phyloP scores from a whole-genome alignment of 225 moss, liverwort and hornwort genomes.

The Pleurozium schreberi region DNA sequence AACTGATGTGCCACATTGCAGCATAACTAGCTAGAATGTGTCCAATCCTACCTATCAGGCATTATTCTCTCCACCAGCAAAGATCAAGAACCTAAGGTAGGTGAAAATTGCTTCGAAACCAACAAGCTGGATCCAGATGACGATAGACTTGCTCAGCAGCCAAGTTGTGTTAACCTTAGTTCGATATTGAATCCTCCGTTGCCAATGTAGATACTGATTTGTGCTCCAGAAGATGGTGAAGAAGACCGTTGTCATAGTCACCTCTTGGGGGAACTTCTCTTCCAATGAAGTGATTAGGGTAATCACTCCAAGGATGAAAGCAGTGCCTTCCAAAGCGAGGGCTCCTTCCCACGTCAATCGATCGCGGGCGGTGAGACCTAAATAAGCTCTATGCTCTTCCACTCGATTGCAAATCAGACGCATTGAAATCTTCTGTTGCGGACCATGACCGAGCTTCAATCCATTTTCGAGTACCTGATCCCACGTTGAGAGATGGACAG shows the following conservation, averaged over 20 bases:
- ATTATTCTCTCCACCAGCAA: not conserved
- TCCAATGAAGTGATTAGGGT: not conserved
- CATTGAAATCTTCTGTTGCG: slow-evolving; percentile 17
- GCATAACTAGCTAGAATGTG: not conserved
- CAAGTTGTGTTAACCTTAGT: not conserved
- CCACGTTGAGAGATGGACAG: slow-evolving; percentile 4
- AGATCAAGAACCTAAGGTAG: not conserved
- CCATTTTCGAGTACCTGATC: slow-evolving; percentile 12
- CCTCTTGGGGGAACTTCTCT: not conserved
- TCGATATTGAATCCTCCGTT: not conserved
- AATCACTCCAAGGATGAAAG: not conserved
- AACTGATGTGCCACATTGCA: not conserved
- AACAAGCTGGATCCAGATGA: not conserved
- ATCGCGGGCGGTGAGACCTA: not conserved
- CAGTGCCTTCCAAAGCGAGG: not conserved
- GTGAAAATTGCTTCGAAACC: not conserved
- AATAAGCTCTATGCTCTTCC: not conserved
- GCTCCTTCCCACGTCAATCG: slow-evolving; percentile 1
- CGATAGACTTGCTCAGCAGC: not conserved
- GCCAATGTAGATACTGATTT: not conserved
- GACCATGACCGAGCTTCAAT: slow-evolving; percentile 41
- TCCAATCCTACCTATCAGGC: not conserved
- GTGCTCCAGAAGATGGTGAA: not conserved
- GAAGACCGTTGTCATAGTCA: not conserved
- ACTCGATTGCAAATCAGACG: slow-evolving; percentile 5